Evolutionary conservation across 148 eudicot species (phyloP).

Genomic region (Nepenthes mirabilis): DNA sequence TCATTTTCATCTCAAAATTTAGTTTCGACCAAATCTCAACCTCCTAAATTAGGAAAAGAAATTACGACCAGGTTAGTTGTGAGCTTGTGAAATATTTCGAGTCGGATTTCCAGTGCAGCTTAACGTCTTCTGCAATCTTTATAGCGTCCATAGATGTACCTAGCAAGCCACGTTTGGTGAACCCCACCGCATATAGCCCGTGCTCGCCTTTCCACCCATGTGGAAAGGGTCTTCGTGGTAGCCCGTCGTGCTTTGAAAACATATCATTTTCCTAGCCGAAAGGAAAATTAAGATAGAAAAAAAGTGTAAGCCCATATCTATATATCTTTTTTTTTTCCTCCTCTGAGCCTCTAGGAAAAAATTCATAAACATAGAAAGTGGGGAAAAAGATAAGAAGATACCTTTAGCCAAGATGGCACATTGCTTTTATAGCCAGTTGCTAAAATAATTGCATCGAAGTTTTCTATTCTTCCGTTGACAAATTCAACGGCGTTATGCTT

Average conservation of each 20-base stretch:
- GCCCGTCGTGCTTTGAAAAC: conserved; percentile 63
- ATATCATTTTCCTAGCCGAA: conserved; percentile 42
- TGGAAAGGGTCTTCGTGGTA: conserved; percentile 58
- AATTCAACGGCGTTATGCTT: conserved; percentile 43
- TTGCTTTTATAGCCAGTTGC: conserved; percentile 91
- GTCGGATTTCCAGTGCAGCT: conserved; percentile 25
- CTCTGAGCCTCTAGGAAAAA: conserved; percentile 3
- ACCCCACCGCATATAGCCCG: conserved; percentile 79
- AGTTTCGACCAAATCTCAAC: neutral
- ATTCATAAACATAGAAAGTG: neutral
- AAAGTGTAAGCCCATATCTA: neutral
- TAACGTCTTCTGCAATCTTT: conserved; percentile 49
- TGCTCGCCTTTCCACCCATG: conserved; percentile 74
- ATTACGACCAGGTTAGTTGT: conserved; percentile 5
- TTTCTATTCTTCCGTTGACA: conserved; percentile 41
- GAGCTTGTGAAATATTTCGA: conserved; percentile 18
- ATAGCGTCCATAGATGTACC: conserved; percentile 72
- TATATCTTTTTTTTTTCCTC: conserved; percentile 8
- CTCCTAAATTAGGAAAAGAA: neutral
- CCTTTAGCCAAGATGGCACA: conserved; percentile 87
- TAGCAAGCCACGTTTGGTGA: conserved; percentile 77
- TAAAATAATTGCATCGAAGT: conserved; percentile 64
- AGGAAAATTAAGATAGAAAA: conserved; percentile 4
- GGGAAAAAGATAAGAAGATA: conserved; percentile 10
- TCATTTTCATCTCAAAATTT: conserved; percentile 1